Evolutionary conservation across 2,329 filamentous ascomycete species (phyloP), one percentile per base, ranked within the genome.

Genomic region (Phialophora expanda): DNA sequence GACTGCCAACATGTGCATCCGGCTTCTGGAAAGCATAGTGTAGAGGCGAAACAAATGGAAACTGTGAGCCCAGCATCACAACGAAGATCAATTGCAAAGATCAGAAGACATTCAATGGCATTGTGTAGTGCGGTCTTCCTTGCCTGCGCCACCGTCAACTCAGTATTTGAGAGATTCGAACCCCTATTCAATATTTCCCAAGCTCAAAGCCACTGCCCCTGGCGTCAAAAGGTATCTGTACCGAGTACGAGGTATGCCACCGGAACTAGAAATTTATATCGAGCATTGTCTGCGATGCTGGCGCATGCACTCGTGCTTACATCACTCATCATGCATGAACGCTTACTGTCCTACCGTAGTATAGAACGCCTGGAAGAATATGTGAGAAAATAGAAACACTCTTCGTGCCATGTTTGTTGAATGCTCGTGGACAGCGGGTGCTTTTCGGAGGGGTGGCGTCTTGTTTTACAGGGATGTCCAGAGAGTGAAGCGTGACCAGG

Each of bases 391-490:
- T 55, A 55, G 53, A 17, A 55, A 55, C 53, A 55, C 17, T 14
- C 26, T 14, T 34, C 11, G 53, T 28, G 11, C 5, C 53, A 11
- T 44, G 48, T 51, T 14, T 44, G 48, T 51, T 14, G 44, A 34
- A 24, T 44, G 28, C 56, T 32, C 41, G 41, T 24, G 56, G 46
- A 48, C n/a, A 51, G 24, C 51, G 51, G 30, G 41, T 50, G 46
- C 53, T 66, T 66, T 20, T n/a, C 38, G 8, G 17, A 44, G 6
- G 61, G 2, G 67, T 61, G 67, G 65, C 67, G 62, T 61, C 38
- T 46, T 66, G 67, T 67, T 64, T 67, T 62, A 66, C 61, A 64
- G 30, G 62, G 53, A 32, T 34, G 48, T 22, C 17, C 17, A 12
- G 38, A 22, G 32, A n/a, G 26, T 20, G 20, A 56, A 41, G 55